Conservation (phyloP, 139 green algal genomes). For the Gonium pectorale region DNA sequence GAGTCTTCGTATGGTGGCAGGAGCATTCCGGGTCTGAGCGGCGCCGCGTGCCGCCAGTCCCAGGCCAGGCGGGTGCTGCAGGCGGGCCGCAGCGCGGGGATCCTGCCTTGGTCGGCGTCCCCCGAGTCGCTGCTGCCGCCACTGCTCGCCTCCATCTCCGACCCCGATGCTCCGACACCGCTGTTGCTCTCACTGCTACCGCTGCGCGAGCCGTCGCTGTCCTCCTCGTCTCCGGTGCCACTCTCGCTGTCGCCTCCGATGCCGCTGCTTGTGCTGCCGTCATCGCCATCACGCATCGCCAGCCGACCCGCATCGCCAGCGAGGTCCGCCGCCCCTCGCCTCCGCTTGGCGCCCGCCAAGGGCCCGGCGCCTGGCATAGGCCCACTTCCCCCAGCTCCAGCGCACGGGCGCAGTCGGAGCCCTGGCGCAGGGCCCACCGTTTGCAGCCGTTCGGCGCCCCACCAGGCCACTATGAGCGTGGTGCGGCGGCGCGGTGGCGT, state of each 20-base stretch:
- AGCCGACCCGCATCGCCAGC: too few species aligned
- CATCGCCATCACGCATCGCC: too few species aligned
- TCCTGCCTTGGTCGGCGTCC: background rate
- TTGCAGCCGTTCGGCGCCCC: conserved; percentile 27
- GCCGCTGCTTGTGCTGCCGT: background rate
- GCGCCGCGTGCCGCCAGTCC: conserved; percentile 10
- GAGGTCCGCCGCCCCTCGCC: too few species aligned
- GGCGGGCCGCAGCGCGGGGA: too few species aligned
- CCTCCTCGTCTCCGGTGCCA: background rate
- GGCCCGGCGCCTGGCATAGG: too few species aligned
- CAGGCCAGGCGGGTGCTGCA: background rate
- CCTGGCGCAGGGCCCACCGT: background rate
- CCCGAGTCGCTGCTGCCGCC: background rate
- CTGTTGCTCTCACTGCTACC: background rate
- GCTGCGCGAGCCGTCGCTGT: background rate
- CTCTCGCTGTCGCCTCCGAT: background rate
- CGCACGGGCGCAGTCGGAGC: background rate
- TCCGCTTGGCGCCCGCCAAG: too few species aligned
- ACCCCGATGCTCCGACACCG: too few species aligned
- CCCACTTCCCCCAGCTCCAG: background rate
- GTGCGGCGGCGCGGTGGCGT: conserved; percentile 22
- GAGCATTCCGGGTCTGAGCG: conserved; percentile 11
- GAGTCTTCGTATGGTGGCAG: background rate
- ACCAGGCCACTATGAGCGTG: conserved; percentile 60
- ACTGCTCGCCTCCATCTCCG: too few species aligned